Evolutionary conservation across 306 rosid species (phyloP).

Genomic region (Vigna reflexopilosa): DNA sequence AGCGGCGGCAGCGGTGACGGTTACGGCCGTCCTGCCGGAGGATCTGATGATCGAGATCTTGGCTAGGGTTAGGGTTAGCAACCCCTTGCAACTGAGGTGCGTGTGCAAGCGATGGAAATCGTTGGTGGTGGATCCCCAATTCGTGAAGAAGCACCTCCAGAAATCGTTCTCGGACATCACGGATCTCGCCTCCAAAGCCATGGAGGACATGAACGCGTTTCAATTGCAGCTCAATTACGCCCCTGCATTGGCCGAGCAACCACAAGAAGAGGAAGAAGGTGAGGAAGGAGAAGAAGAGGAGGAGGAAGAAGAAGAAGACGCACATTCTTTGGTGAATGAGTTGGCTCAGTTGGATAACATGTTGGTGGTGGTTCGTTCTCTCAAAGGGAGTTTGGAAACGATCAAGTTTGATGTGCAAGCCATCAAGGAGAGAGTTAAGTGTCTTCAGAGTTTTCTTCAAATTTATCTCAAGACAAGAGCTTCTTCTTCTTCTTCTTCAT

Average conservation of each 20-base stretch:
- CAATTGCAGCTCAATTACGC: conserved; percentile 33
- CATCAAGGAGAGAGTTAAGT: conserved; percentile 40
- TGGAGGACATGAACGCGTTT: conserved; percentile 39
- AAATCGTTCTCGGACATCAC: conserved; percentile 37
- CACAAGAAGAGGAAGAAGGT: not conserved
- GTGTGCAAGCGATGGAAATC: conserved; percentile 52
- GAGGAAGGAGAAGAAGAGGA: not conserved
- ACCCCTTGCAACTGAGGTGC: conserved; percentile 47
- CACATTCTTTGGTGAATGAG: conserved; percentile 29
- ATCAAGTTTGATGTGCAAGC: conserved; percentile 42
- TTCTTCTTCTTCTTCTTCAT: not conserved
- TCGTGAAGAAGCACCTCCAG: conserved; percentile 42
- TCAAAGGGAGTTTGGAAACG: conserved; percentile 40
- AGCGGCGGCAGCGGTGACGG: not conserved
- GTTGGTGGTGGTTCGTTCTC: conserved; percentile 26
- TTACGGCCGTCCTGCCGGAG: conserved; percentile 34
- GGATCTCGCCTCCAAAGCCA: conserved; percentile 43
- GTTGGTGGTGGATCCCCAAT: conserved; percentile 45
- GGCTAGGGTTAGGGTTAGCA: conserved; percentile 32
- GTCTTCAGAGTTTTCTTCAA: conserved; percentile 41
- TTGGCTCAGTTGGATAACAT: conserved; percentile 38
- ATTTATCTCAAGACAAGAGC: conserved; percentile 42
- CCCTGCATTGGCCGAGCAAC: not conserved
- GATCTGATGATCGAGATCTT: conserved; percentile 50
- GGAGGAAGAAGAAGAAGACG: not conserved